Evolutionary conservation across 345 rosid species (phyloP).

Genomic region (Microthlaspi erraticum): DNA sequence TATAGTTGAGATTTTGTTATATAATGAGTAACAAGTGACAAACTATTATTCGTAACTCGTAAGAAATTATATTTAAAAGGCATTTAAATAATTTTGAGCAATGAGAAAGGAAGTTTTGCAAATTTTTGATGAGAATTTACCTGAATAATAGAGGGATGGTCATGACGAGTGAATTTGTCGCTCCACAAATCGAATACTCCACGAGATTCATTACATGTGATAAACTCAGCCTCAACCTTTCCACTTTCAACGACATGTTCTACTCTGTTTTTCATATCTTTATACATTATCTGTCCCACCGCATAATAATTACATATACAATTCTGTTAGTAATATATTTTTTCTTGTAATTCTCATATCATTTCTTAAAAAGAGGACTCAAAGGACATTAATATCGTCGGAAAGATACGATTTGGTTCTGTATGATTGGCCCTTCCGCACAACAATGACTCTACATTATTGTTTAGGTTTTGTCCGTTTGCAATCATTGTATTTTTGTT

Average conservation of each 20-base stretch:
- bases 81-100: no score
- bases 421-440: no score
- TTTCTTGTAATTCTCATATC: neutral
- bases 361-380: no score
- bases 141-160: slow-evolving; percentile 74
- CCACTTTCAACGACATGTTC: slow-evolving; percentile 57
- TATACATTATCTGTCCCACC: slow-evolving; percentile 56
- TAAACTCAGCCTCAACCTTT: slow-evolving; percentile 35
- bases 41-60: no score
- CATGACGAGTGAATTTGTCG: slow-evolving; percentile 50
- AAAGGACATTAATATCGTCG: no score
- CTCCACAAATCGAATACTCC: slow-evolving; percentile 52
- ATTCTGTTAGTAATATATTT: neutral
- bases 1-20: neutral
- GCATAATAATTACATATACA: neutral
- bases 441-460: no score
- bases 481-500: no score
- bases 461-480: no score
- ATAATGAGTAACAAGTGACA: no score
- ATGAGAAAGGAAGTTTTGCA: no score
- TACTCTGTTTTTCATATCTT: slow-evolving; percentile 57
- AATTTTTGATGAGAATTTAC: slow-evolving; percentile 9
- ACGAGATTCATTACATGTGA: slow-evolving; percentile 28
- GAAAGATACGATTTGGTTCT: neutral
- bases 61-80: no score